A percentile compares a stretch with the other conserved stretches of the same genome.
Conservation (phyloP, 2,329 filamentous ascomycete genomes). For the Cylindrodendrum hubeiense region DNA sequence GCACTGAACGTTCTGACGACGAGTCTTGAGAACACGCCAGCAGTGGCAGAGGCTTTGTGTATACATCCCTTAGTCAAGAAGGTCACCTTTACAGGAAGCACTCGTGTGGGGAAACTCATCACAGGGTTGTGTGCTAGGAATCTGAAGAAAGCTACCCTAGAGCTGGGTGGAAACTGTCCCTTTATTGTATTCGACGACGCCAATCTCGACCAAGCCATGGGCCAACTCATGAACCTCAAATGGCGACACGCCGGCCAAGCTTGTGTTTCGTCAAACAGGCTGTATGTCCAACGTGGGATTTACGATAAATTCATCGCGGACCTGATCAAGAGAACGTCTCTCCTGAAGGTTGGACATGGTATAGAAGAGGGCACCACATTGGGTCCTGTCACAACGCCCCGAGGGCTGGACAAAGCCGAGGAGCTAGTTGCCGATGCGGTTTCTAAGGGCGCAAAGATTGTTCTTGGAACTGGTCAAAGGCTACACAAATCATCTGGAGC, state of each 20-base stretch:
- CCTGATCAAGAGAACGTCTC: conserved; percentile 63
- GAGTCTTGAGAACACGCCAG: conserved; percentile 57
- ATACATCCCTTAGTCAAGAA: conserved; percentile 65
- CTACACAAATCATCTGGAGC: conserved; percentile 35
- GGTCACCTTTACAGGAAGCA: conserved; percentile 83
- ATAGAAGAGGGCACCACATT: conserved; percentile 53
- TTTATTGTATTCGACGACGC: conserved; percentile 77
- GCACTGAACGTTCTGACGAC: conserved; percentile 69
- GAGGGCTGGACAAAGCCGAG: conserved; percentile 50
- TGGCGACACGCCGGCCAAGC: conserved; percentile 75
- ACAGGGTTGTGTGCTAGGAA: conserved; percentile 70
- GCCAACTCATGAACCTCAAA: conserved; percentile 63
- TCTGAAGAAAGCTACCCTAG: conserved; percentile 76
- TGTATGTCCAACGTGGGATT: conserved; percentile 71
- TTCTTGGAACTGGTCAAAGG: conserved; percentile 68
- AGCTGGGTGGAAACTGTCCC: conserved; percentile 78
- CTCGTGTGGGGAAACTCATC: conserved; percentile 75
- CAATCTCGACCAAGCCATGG: conserved; percentile 73
- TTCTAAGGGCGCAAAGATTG: conserved; percentile 68
- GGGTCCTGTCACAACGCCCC: conserved; percentile 51
- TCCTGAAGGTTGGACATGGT: conserved; percentile 73
- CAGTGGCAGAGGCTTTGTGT: conserved; percentile 60
- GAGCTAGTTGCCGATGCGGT: conserved; percentile 70
- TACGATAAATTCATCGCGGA: conserved; percentile 71
- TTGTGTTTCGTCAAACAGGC: conserved; percentile 73